Evolutionary conservation across 2,329 filamentous ascomycete genomes (phyloP).

Genomic region (Penicillium sp.): DNA sequence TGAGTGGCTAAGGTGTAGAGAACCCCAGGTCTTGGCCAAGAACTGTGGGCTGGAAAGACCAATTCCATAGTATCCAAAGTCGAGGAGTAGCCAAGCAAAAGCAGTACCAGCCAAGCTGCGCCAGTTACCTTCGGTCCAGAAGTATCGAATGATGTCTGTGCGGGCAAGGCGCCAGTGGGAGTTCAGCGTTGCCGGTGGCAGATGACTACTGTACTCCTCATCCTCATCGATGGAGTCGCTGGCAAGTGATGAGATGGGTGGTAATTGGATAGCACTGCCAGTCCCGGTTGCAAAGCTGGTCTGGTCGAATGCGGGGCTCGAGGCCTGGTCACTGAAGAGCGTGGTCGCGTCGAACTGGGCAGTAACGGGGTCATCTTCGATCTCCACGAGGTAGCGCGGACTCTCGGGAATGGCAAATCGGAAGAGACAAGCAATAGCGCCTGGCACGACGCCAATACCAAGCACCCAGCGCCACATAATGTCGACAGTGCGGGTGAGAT

Average conservation of each 20-base stretch:
- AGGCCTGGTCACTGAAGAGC: constrained; percentile 56
- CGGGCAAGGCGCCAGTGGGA: constrained; percentile 49
- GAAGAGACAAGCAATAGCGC: constrained; percentile 68
- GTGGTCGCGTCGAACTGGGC: constrained; percentile 66
- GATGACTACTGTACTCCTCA: constrained; percentile 27
- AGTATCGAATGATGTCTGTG: constrained; percentile 49
- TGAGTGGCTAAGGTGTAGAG: constrained; percentile 36
- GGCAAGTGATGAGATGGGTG: constrained; percentile 35
- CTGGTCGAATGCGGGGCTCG: constrained; percentile 29
- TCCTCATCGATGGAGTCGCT: constrained; percentile 34
- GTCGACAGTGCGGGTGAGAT: constrained; percentile 56
- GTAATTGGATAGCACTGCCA: constrained; percentile 30
- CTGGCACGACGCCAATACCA: constrained; percentile 68
- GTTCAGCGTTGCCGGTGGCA: constrained; percentile 48
- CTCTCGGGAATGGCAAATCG: constrained; percentile 71
- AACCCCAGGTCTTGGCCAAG: constrained; percentile 50
- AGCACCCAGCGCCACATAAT: constrained; percentile 72
- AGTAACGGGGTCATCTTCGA: constrained; percentile 65
- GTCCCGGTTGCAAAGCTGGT: constrained; percentile 31
- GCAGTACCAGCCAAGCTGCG: constrained; percentile 54
- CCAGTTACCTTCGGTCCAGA: constrained; percentile 53
- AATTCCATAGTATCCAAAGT: constrained; percentile 65
- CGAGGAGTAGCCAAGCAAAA: constrained; percentile 61
- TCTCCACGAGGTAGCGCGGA: constrained; percentile 69
- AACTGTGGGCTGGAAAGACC: constrained; percentile 54